Evolutionary conservation across 345 rosid species (phyloP).

Genomic region (Eucalyptus erythrocorys): DNA sequence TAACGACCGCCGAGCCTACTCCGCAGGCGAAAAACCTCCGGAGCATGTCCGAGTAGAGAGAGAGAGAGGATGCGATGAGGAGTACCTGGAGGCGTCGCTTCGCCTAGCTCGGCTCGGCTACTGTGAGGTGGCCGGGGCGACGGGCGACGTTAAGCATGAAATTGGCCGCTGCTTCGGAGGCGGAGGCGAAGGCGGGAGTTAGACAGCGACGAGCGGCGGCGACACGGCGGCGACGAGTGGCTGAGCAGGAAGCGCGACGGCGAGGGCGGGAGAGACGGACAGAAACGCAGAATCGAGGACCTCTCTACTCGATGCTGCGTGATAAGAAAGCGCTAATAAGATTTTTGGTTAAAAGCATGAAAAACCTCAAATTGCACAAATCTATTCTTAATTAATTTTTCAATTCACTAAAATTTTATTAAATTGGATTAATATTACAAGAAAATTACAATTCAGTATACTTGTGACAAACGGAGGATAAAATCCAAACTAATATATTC

Average conservation of each 20-base stretch:
- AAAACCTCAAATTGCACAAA: no score
- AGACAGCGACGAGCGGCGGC: background rate
- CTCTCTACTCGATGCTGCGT: no score
- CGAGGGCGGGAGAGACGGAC: background rate
- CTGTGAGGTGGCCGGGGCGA: background rate
- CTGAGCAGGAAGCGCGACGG: background rate
- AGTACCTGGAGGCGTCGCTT: background rate
- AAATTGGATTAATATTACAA: no score
- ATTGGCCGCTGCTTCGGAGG: background rate
- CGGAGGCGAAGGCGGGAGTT: background rate
- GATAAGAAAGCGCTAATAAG: no score
- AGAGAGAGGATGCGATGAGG: background rate
- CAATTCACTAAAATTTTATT: no score
- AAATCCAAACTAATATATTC: no score
- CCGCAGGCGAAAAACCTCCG: background rate
- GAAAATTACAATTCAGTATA: no score
- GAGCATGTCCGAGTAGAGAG: background rate
- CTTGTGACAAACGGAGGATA: accelerated
- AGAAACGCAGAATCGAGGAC: background rate
- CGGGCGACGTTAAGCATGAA: background rate
- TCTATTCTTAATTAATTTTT: no score
- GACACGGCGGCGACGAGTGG: background rate
- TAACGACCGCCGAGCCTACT: background rate
- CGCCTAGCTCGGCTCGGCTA: background rate
- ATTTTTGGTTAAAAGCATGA: no score